These are phyloP conservation scores for Phytophthora brassicae DNA, from an alignment of 352 stramenopile species.

Conservation along the genomic window DNA sequence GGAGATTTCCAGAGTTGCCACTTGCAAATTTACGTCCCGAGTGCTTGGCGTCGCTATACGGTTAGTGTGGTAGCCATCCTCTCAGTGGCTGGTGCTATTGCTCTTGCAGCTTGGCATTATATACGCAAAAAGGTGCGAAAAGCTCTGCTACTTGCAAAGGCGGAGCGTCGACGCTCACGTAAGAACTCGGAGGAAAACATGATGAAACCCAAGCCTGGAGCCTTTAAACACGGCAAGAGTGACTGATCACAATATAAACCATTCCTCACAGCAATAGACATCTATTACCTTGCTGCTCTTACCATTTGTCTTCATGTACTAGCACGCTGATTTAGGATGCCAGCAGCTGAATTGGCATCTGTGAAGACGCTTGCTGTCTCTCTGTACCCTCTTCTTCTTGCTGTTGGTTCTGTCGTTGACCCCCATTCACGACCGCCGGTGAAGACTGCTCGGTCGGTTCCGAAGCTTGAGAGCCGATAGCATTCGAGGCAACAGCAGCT, in stretches of 20 bases:
- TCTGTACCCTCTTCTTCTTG: constrained; percentile 14
- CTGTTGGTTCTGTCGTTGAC: constrained; percentile 8
- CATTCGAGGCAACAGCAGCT: constrained; percentile 29
- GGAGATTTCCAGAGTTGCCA: constrained; percentile 94
- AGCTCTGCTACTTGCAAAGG: constrained; percentile 87
- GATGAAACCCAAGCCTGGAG: constrained; percentile 45
- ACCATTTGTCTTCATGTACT: constrained; percentile 9
- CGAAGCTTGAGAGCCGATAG: constrained; percentile 14
- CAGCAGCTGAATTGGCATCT: constrained; percentile 71
- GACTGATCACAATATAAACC: too few relatives aligned
- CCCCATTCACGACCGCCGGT: constrained; percentile 4
- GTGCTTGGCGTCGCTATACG: constrained; percentile 79
- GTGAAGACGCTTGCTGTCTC: constrained; percentile 23
- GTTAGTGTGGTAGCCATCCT: constrained; percentile 75
- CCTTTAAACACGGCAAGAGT: constrained; percentile 64
- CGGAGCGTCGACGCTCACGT: constrained; percentile 84
- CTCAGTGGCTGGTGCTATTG: constrained; percentile 63
- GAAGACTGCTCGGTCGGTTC: constrained; percentile 3
- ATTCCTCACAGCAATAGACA: constrained; percentile 19
- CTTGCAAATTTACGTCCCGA: constrained; percentile 94
- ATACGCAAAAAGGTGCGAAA: constrained; percentile 82
- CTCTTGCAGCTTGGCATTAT: constrained; percentile 83
- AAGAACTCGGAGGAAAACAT: constrained; percentile 68
- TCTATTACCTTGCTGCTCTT: constrained; percentile 22
- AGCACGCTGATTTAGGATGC: constrained; percentile 46